Evolutionary conservation across 2,329 filamentous ascomycete genomes (phyloP).

Genomic region (Venturia carpophila): DNA sequence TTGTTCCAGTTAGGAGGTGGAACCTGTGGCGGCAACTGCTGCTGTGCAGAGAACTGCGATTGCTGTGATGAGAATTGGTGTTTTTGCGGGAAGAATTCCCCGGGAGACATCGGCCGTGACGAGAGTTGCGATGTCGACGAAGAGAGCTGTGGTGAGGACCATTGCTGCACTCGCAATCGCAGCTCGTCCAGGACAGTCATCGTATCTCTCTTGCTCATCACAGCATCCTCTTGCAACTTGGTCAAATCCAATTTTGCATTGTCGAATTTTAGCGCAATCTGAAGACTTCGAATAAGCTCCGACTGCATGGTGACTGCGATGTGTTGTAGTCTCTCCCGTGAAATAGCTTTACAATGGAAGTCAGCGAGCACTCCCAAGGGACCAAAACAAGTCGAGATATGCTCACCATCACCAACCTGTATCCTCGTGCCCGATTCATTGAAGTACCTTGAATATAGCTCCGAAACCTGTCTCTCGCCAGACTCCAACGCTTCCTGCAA

Average conservation of each 20-base stretch:
- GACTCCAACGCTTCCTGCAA: conserved; percentile 33
- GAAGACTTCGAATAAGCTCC: conserved; percentile 33
- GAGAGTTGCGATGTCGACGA: not conserved
- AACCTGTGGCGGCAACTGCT: not conserved
- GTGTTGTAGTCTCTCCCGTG: conserved; percentile 31
- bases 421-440: conserved; percentile 32
- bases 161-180: conserved; percentile 10
- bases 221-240: conserved; percentile 31
- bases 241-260: conserved; percentile 30
- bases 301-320: conserved; percentile 35
- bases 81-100: not conserved
- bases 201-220: conserved; percentile 30
- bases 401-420: conserved; percentile 33
- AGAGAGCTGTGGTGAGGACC: not conserved
- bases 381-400: not conserved
- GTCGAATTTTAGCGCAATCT: conserved; percentile 31
- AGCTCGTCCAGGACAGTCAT: conserved; percentile 23
- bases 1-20: not conserved
- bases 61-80: not conserved
- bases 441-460: conserved; percentile 29
- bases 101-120: not conserved
- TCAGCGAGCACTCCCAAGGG: not conserved
- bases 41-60: not conserved
- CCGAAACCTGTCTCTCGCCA: conserved; percentile 31
- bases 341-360: conserved; percentile 27